Evolutionary conservation across 2,329 filamentous ascomycete species (phyloP).

Genomic region (Trichoderma sp.): DNA sequence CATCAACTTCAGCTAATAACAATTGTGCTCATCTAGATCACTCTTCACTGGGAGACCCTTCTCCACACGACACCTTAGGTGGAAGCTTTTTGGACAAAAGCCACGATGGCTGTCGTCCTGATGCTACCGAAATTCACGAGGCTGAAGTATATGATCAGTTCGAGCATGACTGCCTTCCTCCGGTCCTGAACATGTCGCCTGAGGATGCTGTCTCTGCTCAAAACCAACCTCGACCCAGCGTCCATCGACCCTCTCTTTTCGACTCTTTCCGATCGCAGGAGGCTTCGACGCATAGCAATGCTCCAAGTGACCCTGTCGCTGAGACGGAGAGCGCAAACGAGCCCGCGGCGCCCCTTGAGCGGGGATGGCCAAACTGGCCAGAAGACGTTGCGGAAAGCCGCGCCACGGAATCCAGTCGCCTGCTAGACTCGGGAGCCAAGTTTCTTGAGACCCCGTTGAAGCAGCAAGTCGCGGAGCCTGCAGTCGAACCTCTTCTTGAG

Average conservation of each 20-base stretch:
- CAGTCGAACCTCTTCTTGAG: not conserved
- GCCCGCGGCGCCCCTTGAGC: not conserved
- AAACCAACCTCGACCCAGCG: not conserved
- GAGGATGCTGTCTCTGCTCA: not conserved
- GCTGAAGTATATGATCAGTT: conserved; percentile 7
- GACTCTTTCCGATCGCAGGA: conserved; percentile 20
- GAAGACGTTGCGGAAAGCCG: conserved; percentile 14
- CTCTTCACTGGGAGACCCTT: conserved; percentile 5
- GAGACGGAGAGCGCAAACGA: not conserved
- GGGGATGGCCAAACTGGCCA: not conserved
- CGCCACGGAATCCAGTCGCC: conserved; percentile 28
- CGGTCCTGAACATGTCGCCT: conserved; percentile 3
- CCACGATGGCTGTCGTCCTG: not conserved
- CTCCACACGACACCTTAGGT: not conserved
- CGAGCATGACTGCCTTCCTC: conserved; percentile 23
- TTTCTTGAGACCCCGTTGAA: conserved; percentile 38
- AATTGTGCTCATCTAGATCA: not conserved
- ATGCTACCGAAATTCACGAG: conserved; percentile 12
- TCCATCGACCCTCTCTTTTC: conserved; percentile 20
- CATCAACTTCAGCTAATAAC: not conserved
- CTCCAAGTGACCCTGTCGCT: not conserved
- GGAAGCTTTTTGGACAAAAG: not conserved
- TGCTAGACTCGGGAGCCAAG: conserved; percentile 38
- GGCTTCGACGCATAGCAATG: not conserved
- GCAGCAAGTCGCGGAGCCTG: conserved; percentile 1